Evolutionary conservation across 2,329 filamentous ascomycete species (phyloP).

Genomic region (Colletotrichum scovillei): DNA sequence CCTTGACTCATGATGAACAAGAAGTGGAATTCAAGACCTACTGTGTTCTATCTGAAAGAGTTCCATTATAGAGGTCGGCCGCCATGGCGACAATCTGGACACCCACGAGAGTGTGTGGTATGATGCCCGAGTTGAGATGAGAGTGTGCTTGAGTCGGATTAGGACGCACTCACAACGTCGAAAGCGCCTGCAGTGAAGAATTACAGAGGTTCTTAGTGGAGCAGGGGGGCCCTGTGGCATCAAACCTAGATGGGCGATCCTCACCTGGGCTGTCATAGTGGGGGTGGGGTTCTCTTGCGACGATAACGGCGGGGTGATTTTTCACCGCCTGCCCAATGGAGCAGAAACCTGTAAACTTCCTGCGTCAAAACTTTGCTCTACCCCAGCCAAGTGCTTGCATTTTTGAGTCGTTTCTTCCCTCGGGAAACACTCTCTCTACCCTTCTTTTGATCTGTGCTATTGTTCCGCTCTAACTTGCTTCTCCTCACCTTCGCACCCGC

Average conservation of each 20-base stretch:
- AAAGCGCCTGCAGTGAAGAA: slow-evolving; percentile 3
- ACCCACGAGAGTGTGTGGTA: neutral
- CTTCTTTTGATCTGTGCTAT: neutral
- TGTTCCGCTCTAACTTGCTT: neutral
- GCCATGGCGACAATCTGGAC: slow-evolving; percentile 11
- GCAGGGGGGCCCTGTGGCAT: slow-evolving; percentile 23
- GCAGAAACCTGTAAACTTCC: slow-evolving; percentile 13
- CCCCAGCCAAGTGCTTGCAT: slow-evolving; percentile 13
- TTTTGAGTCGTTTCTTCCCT: slow-evolving; percentile 28
- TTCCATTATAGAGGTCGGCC: slow-evolving; percentile 24
- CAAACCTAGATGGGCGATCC: slow-evolving; percentile 8
- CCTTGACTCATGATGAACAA: neutral
- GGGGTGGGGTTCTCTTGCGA: slow-evolving; percentile 26
- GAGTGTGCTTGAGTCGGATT: neutral
- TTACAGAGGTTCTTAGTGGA: slow-evolving; percentile 28
- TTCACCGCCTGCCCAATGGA: neutral
- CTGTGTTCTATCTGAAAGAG: slow-evolving; percentile 32
- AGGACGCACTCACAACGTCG: neutral
- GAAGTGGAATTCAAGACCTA: neutral
- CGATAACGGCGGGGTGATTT: slow-evolving; percentile 28
- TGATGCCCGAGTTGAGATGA: neutral
- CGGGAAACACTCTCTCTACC: slow-evolving; percentile 11
- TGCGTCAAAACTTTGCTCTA: slow-evolving; percentile 31
- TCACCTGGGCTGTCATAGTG: slow-evolving; percentile 19
- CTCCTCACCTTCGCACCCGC: neutral